Evolutionary conservation across 148 eudicot genomes (phyloP).

Genomic region (Pouteria glomerata): DNA sequence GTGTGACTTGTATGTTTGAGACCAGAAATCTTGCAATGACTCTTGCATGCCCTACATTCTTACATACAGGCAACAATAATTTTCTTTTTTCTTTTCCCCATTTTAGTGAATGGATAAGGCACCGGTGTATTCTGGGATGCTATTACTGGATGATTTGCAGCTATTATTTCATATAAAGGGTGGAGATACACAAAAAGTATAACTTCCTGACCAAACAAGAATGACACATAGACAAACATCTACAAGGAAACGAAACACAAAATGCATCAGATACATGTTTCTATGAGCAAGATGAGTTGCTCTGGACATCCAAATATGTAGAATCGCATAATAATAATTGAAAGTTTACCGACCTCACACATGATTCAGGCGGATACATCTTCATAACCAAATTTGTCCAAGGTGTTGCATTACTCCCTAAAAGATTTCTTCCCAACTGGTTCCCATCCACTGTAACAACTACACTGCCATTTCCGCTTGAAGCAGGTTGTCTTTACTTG

Average conservation of each 20-base stretch:
- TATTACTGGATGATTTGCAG: neutral
- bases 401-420: conserved; percentile 38
- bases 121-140: neutral
- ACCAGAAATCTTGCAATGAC: neutral
- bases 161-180: neutral
- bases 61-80: neutral
- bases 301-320: neutral
- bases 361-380: conserved; percentile 67
- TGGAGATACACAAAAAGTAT: neutral
- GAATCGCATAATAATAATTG: neutral
- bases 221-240: too few species aligned
- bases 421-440: conserved; percentile 39
- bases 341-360: conserved; percentile 42
- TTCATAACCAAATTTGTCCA: conserved; percentile 84
- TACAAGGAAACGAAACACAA: neutral
- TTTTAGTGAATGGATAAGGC: neutral
- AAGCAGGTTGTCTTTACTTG: conserved; percentile 91
- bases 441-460: conserved; percentile 42
- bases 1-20: too few species aligned
- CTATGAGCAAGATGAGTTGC: neutral
- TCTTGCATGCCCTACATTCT: neutral
- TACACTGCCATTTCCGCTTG: conserved; percentile 58
- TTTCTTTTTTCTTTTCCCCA: neutral
- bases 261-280: neutral
- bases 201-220: neutral